phyloP scores from a whole-genome alignment of 371 early-diverging fungal genomes.

The Mortierella sp. region DNA sequence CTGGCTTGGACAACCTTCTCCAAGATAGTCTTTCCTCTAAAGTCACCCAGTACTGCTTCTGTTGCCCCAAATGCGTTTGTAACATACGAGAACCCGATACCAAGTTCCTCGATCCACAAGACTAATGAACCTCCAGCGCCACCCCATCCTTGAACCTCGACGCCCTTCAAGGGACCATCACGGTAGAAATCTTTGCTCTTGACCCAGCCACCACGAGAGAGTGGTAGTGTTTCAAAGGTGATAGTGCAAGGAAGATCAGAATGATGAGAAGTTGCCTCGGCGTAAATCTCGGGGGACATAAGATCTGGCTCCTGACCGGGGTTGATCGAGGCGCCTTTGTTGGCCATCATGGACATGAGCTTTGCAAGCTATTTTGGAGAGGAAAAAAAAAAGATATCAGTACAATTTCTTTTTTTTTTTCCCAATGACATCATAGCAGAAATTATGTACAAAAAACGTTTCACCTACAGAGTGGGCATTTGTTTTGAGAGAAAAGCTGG shows the following conservation, averaged over 20 bases:
- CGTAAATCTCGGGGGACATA: slow-evolving; percentile 42
- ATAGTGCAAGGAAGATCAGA: slow-evolving; percentile 24
- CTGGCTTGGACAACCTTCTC: slow-evolving; percentile 36
- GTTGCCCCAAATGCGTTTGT: slow-evolving; percentile 57
- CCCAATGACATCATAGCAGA: background rate
- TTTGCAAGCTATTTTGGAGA: slow-evolving; percentile 63
- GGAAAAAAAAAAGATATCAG: background rate
- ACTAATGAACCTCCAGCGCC: slow-evolving; percentile 72
- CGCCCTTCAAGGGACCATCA: slow-evolving; percentile 45
- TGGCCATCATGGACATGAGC: slow-evolving; percentile 76
- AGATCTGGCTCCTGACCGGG: slow-evolving; percentile 60
- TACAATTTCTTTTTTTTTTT: background rate
- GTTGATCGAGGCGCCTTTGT: slow-evolving; percentile 66
- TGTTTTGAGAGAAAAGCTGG: slow-evolving; percentile 65
- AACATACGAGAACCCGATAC: slow-evolving; percentile 67
- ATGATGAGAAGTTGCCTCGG: slow-evolving; percentile 32
- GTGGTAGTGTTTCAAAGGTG: slow-evolving; percentile 31
- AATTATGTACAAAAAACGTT: background rate
- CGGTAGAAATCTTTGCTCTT: slow-evolving; percentile 40
- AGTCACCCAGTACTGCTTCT: slow-evolving; percentile 33
- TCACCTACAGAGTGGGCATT: slow-evolving; percentile 69
- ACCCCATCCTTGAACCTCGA: slow-evolving; percentile 64
- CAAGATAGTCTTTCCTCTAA: slow-evolving; percentile 33
- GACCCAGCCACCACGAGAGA: slow-evolving; percentile 55
- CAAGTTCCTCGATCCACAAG: slow-evolving; percentile 66